Base-by-base conservation (phyloP, 805 yeast genomes). In the Candida sonorensis region DNA sequence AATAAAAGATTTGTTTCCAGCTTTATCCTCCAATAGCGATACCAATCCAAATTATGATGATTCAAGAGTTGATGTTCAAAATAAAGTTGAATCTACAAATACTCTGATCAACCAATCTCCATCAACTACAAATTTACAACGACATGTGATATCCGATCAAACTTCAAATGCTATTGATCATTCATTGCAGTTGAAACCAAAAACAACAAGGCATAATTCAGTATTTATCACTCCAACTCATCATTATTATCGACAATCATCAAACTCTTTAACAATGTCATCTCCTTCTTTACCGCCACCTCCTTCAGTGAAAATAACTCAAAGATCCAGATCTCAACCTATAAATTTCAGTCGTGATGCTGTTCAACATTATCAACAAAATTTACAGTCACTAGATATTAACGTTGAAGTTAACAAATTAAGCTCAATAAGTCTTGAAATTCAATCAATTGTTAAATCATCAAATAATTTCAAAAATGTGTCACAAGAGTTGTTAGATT, bases 1-100 rank as follows among this genome's bases (percentile, higher is more conserved):
- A 5, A 45, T 46, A 13, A 46, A 45, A 18, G 46, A 46, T 21
- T 33, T 46, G 10, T 46, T 46, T 26, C 51, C 51, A 7, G 33
- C 46, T 8, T 29, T 44, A 20, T 30, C 17, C 13, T 17, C 22
- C 28, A 22, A 22, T 23, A 25, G 26, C 27, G 18, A 29, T 34
- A 27, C 29, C 15, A 33, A 24, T 12, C 17, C 22, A 3, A 25
- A n/a, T 23, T 12, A 21, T 8, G 13, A 21, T 11, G n/a, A 22
- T 13, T 10, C 8, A 6, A 22, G 12, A 11, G n/a, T n/a, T n/a
- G n/a, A n/a, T n/a, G n/a, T n/a, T n/a, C n/a, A n/a, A n/a, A n/a
- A n/a, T 18, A 18, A 7, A 18, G 9, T 7, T 18, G 20, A 6
- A 7, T 6, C 20, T 18, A 7, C 20, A 18, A 18, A 9, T 18